Evolutionary conservation across 352 stramenopile genomes (phyloP), one percentile per base, ranked within the genome.

Genomic region (Pythium folliculosum): DNA sequence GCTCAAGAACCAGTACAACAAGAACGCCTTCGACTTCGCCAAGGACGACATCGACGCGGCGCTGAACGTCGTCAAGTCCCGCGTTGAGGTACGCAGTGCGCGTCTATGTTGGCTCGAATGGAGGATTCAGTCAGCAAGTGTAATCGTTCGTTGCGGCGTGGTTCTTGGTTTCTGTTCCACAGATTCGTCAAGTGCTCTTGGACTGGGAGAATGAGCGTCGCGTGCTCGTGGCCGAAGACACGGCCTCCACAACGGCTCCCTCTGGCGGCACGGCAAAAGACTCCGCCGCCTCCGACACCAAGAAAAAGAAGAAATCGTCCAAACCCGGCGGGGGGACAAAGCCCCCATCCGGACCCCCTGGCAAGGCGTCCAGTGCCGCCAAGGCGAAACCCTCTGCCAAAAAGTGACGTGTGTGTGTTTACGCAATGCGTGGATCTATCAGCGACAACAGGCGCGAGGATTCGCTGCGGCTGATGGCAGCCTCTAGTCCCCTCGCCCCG

Each of bases 1-100:
- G 35, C 72, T 97, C 5, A 95, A 94, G 63, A 97, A 96, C 37
- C 83, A 91, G 56, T 97, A 97, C 78, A 95, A 95, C 71, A 96
- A 96, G 63, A 94, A 84, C 51, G 88, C 89, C 0, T 96, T 90
- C 48, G 90, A 96, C 65, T 85, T 96, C 37, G 91, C 91, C 3
- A 90, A 96, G 62, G 91, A 97, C 54, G 86, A 96, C 22, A 60
- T 97, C 19, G 91, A 97, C 49, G 89, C 90, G 3, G 90, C 89
- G 6, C 71, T 84, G 13, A 92, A 92, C 55, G 78, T 97, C 3
- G 78, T 96, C 43, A 94, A 89, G 57, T 90, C 81, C 12, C 72
- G 72, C 58, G 77, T 73, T 3, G 85, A 93, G 76, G 78, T 91
- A 70, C 57, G 84, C 14, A 6, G 27, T 25, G 27, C 8, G 21